Evolutionary conservation across 306 rosid species (phyloP), one percentile per base, ranked within the genome.

Genomic region (Arachis stenosperma): DNA sequence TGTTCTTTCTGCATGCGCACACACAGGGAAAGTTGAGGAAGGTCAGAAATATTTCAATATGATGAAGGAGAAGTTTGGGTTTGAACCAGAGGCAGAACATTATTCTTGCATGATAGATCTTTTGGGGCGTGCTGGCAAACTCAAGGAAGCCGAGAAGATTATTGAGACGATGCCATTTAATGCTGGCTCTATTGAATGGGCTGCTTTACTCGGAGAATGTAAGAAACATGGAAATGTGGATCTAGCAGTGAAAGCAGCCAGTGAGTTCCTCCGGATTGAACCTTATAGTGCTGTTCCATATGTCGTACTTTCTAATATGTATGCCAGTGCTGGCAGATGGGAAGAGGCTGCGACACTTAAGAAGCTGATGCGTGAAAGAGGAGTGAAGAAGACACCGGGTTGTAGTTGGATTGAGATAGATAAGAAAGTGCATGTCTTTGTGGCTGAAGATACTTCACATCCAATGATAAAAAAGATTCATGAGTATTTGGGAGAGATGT

Each of bases 21-120:
- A 92, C 84, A 85, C 86, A 17, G 93, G 96, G 63, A 88, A 86
- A 79, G 87, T 92, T 42, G 82, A 86, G 70, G 91, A 88, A 65
- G 98, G 95, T 74, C 75, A 76, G 70, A 78, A 73, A 67, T 87
- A 92, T 76, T 92, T 90, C 82, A 33, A 73, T 66, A 81, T 87
- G 90, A 92, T 92, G 96, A 83, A 84, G 72, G 90, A 84, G 70
- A 86, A 85, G 69, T 92, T 87, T 63, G 74, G 85, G 70, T 85
- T 89, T 58, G 86, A 86, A 80, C 96, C 93, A 42, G 90, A 89
- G 80, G 84, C 83, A 40, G 90, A 84, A 51, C 97, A 89, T 61
- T 88, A 79, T 76, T 86, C 97, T 22, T 92, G 98, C 88, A 81
- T 92, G 93, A 80, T 92, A 65, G 96, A 89, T 85, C 93, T 92